A percentile compares a stretch with the other conserved stretches of the same genome.
Evolutionary conservation across 1,284 basidiomycete genomes (phyloP).

Genomic region (Cryptococcus sp.): DNA sequence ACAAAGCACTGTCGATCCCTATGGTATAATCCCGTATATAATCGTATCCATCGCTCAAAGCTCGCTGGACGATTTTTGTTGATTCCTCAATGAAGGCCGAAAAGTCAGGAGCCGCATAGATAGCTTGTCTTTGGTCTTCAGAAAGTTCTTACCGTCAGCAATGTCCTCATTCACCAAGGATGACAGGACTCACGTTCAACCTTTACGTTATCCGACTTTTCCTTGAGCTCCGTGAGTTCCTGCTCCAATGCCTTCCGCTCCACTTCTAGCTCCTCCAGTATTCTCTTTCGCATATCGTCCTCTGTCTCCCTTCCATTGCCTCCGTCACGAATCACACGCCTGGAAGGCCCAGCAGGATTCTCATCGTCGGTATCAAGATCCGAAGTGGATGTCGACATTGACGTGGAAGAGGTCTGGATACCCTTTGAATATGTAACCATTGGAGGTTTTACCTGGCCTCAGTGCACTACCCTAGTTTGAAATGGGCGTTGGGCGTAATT

Average conservation of each 20-base stretch:
- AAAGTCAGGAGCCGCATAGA: slow-evolving; percentile 82
- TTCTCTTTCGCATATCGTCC: slow-evolving; percentile 66
- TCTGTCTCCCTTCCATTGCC: slow-evolving; percentile 55
- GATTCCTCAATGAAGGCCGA: slow-evolving; percentile 88
- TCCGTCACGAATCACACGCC: slow-evolving; percentile 10
- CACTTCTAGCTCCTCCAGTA: slow-evolving; percentile 54
- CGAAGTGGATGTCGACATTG: slow-evolving; percentile 25
- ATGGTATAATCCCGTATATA: slow-evolving; percentile 94
- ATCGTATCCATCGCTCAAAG: slow-evolving; percentile 94
- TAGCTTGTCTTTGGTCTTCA: slow-evolving; percentile 73
- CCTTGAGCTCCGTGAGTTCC: slow-evolving; percentile 74
- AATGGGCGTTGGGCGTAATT: slow-evolving; percentile 8
- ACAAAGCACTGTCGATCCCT: slow-evolving; percentile 69
- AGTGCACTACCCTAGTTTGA: background rate
- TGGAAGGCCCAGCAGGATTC: slow-evolving; percentile 10
- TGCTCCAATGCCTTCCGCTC: slow-evolving; percentile 66
- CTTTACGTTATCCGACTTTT: slow-evolving; percentile 65
- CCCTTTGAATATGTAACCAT: slow-evolving; percentile 85
- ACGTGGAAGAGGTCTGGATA: slow-evolving; percentile 62
- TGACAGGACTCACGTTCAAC: slow-evolving; percentile 23
- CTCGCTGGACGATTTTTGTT: slow-evolving; percentile 92
- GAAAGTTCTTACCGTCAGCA: slow-evolving; percentile 61
- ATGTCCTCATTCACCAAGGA: background rate
- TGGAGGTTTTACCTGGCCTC: slow-evolving; percentile 12
- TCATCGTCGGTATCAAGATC: slow-evolving; percentile 49